Percentiles rank a stretch among this genome's conserved stretches.
These are phyloP conservation scores for Bidens hawaiensis DNA, from an alignment of 140 eudicot species.

Conservation along the genomic window DNA sequence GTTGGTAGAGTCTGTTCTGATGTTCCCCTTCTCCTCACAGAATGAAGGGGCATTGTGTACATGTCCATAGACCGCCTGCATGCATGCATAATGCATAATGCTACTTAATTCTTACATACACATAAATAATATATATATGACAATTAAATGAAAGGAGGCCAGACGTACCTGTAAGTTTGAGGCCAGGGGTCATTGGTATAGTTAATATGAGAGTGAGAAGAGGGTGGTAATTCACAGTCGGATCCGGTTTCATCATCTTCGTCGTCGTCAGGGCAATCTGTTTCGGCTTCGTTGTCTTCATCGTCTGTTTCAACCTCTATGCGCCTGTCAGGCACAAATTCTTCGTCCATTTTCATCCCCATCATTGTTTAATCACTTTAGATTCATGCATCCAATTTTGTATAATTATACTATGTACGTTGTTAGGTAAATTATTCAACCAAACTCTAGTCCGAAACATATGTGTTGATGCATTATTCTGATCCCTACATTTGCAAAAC, in stretches of 20 bases:
- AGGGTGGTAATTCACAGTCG: constrained; percentile 16
- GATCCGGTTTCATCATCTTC: constrained; percentile 38
- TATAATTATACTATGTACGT: too few relatives aligned
- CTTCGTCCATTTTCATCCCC: constrained; percentile 51
- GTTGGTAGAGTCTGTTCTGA: constrained; percentile 22
- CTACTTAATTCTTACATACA: too few relatives aligned
- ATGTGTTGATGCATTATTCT: constrained; percentile 11
- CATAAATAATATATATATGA: too few relatives aligned
- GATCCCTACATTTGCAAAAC: constrained; percentile 7
- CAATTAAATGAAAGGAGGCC: not conserved
- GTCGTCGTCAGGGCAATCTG: constrained; percentile 25
- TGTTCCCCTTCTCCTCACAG: constrained; percentile 32
- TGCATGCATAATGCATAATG: not conserved
- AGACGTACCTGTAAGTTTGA: constrained; percentile 65
- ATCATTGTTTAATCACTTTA: constrained; percentile 14
- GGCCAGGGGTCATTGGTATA: too few relatives aligned
- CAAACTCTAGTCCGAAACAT: constrained; percentile 13
- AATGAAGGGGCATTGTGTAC: constrained; percentile 46
- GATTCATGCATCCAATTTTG: not conserved
- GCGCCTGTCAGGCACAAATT: constrained; percentile 42
- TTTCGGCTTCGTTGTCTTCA: constrained; percentile 57
- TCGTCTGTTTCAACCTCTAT: constrained; percentile 64
- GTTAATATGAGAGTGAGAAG: constrained; percentile 8
- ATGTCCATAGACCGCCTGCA: constrained; percentile 65
- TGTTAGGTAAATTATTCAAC: constrained; percentile 1